Evolutionary conservation across 1,139 yeast genomes (phyloP).

Genomic region (Saccharomyces hybrid): DNA sequence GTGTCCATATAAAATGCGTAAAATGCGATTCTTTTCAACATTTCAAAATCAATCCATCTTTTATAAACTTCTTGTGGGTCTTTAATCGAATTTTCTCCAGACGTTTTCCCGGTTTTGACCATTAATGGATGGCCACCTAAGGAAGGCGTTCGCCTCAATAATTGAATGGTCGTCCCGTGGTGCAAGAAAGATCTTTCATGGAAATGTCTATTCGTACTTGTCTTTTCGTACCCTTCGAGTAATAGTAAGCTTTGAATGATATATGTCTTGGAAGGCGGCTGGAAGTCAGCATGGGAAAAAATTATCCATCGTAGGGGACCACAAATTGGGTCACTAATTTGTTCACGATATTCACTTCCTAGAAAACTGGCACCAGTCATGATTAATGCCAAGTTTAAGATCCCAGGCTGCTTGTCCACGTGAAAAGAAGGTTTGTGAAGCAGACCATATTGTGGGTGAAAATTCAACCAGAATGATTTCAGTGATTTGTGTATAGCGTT

Average conservation of each 20-base stretch:
- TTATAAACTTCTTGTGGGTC: slow-evolving; percentile 37
- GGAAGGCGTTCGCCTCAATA: slow-evolving; percentile 65
- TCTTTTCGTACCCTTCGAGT: slow-evolving; percentile 61
- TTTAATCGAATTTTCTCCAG: slow-evolving; percentile 23
- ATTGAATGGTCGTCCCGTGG: slow-evolving; percentile 68
- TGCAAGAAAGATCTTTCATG: slow-evolving; percentile 74
- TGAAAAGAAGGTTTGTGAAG: slow-evolving; percentile 58
- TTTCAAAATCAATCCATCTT: slow-evolving; percentile 72
- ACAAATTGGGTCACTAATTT: slow-evolving; percentile 43
- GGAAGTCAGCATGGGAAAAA: slow-evolving; percentile 51
- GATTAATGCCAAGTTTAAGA: slow-evolving; percentile 48
- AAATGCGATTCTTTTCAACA: slow-evolving; percentile 67
- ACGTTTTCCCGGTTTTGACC: slow-evolving; percentile 23
- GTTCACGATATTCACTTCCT: slow-evolving; percentile 24
- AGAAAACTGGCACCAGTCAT: slow-evolving; percentile 45
- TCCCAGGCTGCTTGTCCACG: slow-evolving; percentile 44
- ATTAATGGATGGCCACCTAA: slow-evolving; percentile 57
- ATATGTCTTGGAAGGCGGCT: slow-evolving; percentile 53
- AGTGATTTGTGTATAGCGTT: slow-evolving; percentile 27
- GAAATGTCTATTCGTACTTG: slow-evolving; percentile 46
- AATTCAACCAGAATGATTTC: slow-evolving; percentile 46
- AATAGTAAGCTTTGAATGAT: slow-evolving; percentile 56
- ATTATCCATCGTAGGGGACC: slow-evolving; percentile 56
- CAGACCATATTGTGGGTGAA: slow-evolving; percentile 56
- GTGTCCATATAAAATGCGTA: slow-evolving; percentile 77